A percentile compares a stretch with the other conserved stretches of the same genome.
These are phyloP conservation scores for Paraphoma sp. DNA, from an alignment of 2,329 filamentous ascomycete genomes.

Conservation along the genomic window DNA sequence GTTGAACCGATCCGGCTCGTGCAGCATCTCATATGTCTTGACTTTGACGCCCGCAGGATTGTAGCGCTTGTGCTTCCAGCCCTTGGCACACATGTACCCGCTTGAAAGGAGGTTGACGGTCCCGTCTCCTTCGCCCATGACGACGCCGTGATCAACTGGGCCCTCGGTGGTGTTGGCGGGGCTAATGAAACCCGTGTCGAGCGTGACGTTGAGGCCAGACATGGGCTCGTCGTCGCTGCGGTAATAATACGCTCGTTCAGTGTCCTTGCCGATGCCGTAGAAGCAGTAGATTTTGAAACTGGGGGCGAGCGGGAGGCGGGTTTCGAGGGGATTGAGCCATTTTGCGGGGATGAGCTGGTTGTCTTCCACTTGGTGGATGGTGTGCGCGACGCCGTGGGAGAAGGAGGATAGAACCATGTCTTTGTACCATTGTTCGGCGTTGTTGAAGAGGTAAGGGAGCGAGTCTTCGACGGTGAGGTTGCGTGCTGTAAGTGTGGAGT, in stretches of 20 bases:
- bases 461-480: conserved; percentile 86
- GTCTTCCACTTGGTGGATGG: conserved; percentile 76
- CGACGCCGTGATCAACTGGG: conserved; percentile 79
- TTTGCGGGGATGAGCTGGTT: conserved; percentile 64
- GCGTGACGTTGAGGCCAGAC: conserved; percentile 70
- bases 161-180: conserved; percentile 51
- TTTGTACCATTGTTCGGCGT: conserved; percentile 85
- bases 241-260: conserved; percentile 93
- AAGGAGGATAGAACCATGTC: conserved; percentile 76
- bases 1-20: conserved; percentile 91
- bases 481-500: conserved; percentile 55
- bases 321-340: conserved; percentile 95
- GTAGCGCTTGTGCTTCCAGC: conserved; percentile 92
- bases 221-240: conserved; percentile 70
- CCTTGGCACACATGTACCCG: conserved; percentile 96
- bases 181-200: conserved; percentile 49
- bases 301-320: conserved; percentile 83
- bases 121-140: conserved; percentile 94
- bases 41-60: conserved; percentile 85
- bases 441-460: conserved; percentile 77
- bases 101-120: conserved; percentile 91
- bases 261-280: conserved; percentile 93
- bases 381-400: conserved; percentile 87
- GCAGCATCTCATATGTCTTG: conserved; percentile 92
- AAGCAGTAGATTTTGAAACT: conserved; percentile 96